These are phyloP conservation scores for Abrus pulchellus DNA, from an alignment of 306 rosid genomes.

Conservation along the genomic window DNA sequence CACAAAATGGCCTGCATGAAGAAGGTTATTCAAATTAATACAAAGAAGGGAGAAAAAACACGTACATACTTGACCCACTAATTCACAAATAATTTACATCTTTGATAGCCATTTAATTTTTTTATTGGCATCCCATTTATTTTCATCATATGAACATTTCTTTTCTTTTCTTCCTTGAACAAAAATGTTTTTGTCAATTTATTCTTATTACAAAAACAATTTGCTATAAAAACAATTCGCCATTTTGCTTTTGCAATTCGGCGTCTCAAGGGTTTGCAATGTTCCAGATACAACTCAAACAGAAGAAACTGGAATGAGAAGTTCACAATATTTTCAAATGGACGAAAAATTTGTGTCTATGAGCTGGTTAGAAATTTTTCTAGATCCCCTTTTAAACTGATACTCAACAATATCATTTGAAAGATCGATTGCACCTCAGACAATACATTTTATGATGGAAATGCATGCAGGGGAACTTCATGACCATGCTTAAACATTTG, in stretches of 20 bases:
- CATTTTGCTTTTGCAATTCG: slow-evolving; percentile 71
- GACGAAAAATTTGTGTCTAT: slow-evolving; percentile 42
- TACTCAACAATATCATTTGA: slow-evolving; percentile 53
- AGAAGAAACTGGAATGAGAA: slow-evolving; percentile 61
- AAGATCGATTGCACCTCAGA: slow-evolving; percentile 41
- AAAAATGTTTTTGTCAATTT: slow-evolving; percentile 1
- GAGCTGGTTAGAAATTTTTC: slow-evolving; percentile 54
- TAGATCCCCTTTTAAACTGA: slow-evolving; percentile 56
- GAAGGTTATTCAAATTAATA: slow-evolving; percentile 33
- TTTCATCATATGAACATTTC: slow-evolving; percentile 5
- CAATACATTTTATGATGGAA: slow-evolving; percentile 53
- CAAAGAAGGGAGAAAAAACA: background rate
- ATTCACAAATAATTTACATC: slow-evolving; percentile 19
- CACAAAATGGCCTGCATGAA: slow-evolving; percentile 84
- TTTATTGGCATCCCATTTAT: slow-evolving; percentile 1
- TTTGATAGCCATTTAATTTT: slow-evolving; percentile 10
- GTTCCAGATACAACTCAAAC: slow-evolving; percentile 75
- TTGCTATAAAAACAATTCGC: slow-evolving; percentile 66
- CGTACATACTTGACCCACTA: background rate
- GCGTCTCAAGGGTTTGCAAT: slow-evolving; percentile 74
- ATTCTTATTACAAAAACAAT: slow-evolving; percentile 42
- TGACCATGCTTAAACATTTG: slow-evolving; percentile 82
- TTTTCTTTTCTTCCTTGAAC: background rate
- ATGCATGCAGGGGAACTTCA: slow-evolving; percentile 60
- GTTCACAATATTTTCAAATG: slow-evolving; percentile 46